phyloP scores from a whole-genome alignment of 164 flowering plant genomes.

The Vitis vinifera region DNA sequence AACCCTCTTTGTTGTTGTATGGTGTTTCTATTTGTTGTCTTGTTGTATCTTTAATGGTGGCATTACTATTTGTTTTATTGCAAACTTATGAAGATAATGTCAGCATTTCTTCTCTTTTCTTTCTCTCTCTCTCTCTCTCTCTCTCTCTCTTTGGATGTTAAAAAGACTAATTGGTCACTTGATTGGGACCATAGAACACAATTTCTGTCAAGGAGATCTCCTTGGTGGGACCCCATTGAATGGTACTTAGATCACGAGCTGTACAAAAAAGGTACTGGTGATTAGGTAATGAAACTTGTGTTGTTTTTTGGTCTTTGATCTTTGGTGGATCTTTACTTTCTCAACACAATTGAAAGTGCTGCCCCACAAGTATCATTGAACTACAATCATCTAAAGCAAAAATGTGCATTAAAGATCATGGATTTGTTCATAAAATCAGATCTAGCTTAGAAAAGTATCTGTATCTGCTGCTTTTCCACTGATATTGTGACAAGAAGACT shows the following conservation, averaged over 20 bases:
- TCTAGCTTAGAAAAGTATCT: background rate
- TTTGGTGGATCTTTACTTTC: background rate
- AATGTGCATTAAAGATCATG: background rate
- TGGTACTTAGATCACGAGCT: background rate
- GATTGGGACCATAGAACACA: background rate
- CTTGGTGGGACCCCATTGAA: background rate
- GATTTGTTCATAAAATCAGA: background rate
- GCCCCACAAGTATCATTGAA: slow-evolving; percentile 6
- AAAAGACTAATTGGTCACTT: background rate
- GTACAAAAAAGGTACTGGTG: background rate
- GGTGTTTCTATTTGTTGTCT: too few relatives aligned
- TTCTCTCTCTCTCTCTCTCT: background rate
- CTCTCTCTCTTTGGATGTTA: background rate
- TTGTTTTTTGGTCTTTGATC: background rate
- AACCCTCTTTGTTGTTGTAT: background rate
- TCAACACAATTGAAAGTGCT: background rate
- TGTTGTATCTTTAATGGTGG: too few relatives aligned
- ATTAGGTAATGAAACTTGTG: background rate
- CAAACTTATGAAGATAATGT: too few relatives aligned
- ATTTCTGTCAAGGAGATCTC: background rate
- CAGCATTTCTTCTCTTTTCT: background rate
- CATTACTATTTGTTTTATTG: too few relatives aligned
- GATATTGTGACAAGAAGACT: background rate
- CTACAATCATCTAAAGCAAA: background rate
- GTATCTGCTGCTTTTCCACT: background rate